Percentiles rank a stretch among this genome's conserved stretches.
These are phyloP conservation scores for Plasmodium blacklocki DNA, from an alignment of 169 alveolate species.

Conservation along the genomic window DNA sequence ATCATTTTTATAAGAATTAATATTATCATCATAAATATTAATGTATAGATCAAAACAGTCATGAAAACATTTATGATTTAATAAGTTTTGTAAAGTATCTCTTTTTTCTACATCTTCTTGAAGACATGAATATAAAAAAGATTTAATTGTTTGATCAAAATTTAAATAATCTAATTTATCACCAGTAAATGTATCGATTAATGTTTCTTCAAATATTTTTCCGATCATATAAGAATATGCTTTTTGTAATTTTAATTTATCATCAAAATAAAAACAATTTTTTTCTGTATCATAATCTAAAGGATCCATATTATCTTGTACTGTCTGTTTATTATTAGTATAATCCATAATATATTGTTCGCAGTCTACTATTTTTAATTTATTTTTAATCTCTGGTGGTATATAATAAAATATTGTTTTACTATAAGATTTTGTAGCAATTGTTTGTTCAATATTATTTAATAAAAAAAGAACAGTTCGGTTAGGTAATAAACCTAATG, in stretches of 20 bases:
- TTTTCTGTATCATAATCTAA: background rate
- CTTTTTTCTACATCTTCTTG: constrained; percentile 14
- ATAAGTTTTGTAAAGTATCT: constrained; percentile 20
- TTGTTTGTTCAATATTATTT: constrained; percentile 26
- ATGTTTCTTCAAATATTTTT: constrained; percentile 57
- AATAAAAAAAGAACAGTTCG: constrained; percentile 25
- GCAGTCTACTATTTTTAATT: background rate
- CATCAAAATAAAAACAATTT: constrained; percentile 24
- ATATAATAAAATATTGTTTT: constrained; percentile 47
- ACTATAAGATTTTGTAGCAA: constrained; percentile 47
- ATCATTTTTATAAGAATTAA: constrained; percentile 64
- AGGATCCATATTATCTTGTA: background rate
- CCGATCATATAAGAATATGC: constrained; percentile 73
- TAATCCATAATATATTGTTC: too few relatives aligned
- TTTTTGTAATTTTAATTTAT: constrained; percentile 29
- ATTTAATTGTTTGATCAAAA: constrained; percentile 50
- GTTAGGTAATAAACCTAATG: constrained; percentile 36
- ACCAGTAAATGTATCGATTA: constrained; percentile 67
- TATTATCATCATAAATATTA: constrained; percentile 65
- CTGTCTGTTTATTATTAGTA: background rate
- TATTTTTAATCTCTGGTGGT: constrained; percentile 34
- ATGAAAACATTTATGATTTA: constrained; percentile 42
- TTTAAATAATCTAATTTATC: constrained; percentile 61
- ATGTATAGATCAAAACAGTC: constrained; percentile 64
- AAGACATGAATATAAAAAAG: constrained; percentile 24